These are phyloP conservation scores for Prunus mongolica DNA, from an alignment of 306 rosid genomes.

Conservation along the genomic window DNA sequence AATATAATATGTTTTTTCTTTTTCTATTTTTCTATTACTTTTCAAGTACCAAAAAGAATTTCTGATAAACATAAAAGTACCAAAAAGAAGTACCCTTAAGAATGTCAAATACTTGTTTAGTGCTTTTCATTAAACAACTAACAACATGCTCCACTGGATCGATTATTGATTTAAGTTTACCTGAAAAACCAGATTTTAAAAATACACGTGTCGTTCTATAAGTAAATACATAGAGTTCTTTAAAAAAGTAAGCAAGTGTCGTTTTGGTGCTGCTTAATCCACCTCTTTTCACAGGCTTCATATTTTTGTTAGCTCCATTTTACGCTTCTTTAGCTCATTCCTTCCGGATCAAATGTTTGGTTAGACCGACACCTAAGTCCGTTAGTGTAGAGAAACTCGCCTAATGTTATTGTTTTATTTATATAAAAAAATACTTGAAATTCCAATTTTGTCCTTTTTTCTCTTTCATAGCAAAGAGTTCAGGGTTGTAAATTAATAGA, in stretches of 20 bases:
- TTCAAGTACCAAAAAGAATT: background rate
- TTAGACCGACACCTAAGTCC: too few relatives aligned
- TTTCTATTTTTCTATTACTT: background rate
- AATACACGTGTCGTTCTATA: background rate
- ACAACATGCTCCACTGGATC: background rate
- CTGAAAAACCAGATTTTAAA: background rate
- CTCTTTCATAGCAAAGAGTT: too few relatives aligned
- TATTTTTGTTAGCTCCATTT: too few relatives aligned
- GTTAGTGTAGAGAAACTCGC: too few relatives aligned
- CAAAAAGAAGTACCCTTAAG: background rate
- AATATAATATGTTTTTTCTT: background rate
- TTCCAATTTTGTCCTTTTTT: too few relatives aligned
- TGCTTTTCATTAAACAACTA: background rate
- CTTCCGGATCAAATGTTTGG: too few relatives aligned
- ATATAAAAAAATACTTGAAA: too few relatives aligned
- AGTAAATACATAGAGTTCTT: too few relatives aligned
- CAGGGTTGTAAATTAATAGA: too few relatives aligned
- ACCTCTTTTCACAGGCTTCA: background rate
- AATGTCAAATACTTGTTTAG: conserved; percentile 19
- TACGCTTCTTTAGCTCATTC: too few relatives aligned
- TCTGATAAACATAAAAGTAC: background rate
- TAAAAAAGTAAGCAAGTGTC: background rate
- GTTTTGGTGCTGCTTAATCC: background rate
- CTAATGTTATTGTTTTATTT: too few relatives aligned
- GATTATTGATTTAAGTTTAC: background rate